These are phyloP conservation scores for Hericium erinaceus DNA, from an alignment of 768 basidiomycete species.

Conservation along the genomic window DNA sequence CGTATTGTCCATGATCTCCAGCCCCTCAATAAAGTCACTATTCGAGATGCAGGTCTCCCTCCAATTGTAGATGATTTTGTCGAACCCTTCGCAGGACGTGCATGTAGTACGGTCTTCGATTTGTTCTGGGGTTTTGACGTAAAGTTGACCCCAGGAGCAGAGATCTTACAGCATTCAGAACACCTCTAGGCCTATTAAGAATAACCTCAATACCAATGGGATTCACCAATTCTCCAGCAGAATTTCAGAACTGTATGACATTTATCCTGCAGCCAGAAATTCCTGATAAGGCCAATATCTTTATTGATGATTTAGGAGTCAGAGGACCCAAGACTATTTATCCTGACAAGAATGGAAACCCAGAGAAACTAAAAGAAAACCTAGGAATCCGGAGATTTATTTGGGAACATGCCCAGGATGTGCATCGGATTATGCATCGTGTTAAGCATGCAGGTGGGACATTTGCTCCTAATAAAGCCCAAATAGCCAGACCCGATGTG, in stretches of 20 bases:
- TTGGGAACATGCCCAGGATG: neutral
- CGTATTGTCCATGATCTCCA: no score
- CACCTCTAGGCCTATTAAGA: neutral
- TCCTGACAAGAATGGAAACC: neutral
- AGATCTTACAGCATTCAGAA: neutral
- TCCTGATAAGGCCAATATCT: constrained; percentile 15
- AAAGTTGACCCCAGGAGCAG: neutral
- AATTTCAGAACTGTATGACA: constrained; percentile 24
- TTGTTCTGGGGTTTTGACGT: constrained; percentile 15
- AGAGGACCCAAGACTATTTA: neutral
- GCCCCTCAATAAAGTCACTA: no score
- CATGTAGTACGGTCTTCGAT: constrained; percentile 19
- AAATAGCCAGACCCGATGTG: constrained; percentile 8
- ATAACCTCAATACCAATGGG: neutral
- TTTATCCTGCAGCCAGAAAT: constrained; percentile 27
- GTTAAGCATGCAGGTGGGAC: neutral
- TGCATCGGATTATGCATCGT: neutral
- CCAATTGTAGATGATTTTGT: no score
- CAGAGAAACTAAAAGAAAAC: neutral
- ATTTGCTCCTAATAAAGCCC: neutral
- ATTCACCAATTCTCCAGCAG: neutral
- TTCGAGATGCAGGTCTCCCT: no score
- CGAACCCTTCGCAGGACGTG: no score
- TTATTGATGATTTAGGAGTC: constrained; percentile 19
- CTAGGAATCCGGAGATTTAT: neutral